A percentile compares a stretch with the other conserved stretches of the same genome.
phyloP scores from a whole-genome alignment of 1,284 basidiomycete species.

The Leccinum pachyderme region DNA sequence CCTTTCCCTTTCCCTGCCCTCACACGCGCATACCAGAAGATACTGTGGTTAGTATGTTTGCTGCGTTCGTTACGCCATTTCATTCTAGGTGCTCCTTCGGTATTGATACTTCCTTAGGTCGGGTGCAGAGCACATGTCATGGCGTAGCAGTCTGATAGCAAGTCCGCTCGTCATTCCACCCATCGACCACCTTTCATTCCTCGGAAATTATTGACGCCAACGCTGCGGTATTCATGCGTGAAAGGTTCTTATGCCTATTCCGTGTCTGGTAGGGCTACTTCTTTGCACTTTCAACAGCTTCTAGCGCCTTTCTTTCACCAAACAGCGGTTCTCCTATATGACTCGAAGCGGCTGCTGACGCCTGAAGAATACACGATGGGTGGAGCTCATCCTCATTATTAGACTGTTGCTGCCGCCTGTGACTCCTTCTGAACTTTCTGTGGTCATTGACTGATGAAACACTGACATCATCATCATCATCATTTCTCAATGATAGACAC shows the following conservation, averaged over 20 bases:
- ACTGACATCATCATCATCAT: slow-evolving; percentile 25
- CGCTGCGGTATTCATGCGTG: slow-evolving; percentile 13
- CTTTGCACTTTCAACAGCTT: slow-evolving; percentile 13
- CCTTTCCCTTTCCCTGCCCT: not conserved
- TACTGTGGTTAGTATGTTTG: slow-evolving; percentile 23
- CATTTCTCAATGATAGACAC: slow-evolving; percentile 16
- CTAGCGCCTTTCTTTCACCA: slow-evolving; percentile 11
- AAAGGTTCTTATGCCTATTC: slow-evolving; percentile 13
- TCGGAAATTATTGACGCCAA: slow-evolving; percentile 28
- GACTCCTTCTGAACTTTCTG: slow-evolving; percentile 13
- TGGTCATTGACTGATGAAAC: slow-evolving; percentile 4
- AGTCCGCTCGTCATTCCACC: slow-evolving; percentile 17
- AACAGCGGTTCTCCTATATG: slow-evolving; percentile 8
- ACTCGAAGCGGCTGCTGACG: slow-evolving; percentile 9
- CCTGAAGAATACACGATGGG: slow-evolving; percentile 1
- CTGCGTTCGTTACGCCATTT: slow-evolving; percentile 23
- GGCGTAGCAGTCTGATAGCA: slow-evolving; percentile 7
- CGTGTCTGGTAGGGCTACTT: slow-evolving; percentile 4
- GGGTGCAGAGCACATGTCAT: slow-evolving; percentile 11
- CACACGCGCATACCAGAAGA: slow-evolving; percentile 17
- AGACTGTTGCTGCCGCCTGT: slow-evolving; percentile 6
- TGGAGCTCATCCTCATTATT: slow-evolving; percentile 13
- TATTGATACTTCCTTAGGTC: slow-evolving; percentile 14
- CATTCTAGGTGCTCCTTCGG: slow-evolving; percentile 22
- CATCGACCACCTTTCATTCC: slow-evolving; percentile 23